Percentiles rank a stretch among this genome's conserved stretches.
These are phyloP conservation scores for Rhododendron molle DNA, from an alignment of 148 eudicot species.

Conservation along the genomic window DNA sequence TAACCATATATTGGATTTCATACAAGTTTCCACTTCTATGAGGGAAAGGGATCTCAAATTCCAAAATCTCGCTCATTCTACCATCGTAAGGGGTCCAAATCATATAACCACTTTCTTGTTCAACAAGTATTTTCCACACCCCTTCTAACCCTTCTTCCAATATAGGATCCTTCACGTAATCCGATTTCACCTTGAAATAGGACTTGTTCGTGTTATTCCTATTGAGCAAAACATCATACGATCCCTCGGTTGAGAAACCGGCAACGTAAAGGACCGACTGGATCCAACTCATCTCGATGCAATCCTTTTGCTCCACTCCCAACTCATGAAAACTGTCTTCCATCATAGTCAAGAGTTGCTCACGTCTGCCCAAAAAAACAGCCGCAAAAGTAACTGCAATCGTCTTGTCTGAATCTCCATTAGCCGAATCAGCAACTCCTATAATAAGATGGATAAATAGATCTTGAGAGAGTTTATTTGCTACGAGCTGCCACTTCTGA, in stretches of 20 bases:
- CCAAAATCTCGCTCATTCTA: slow-evolving; percentile 24
- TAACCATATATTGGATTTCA: slow-evolving; percentile 26
- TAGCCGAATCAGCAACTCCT: no score
- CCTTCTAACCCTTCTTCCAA: slow-evolving; percentile 24
- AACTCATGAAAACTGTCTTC: slow-evolving; percentile 30
- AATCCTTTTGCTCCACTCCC: slow-evolving; percentile 23
- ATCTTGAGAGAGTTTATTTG: not conserved
- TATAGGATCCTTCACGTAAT: slow-evolving; percentile 34
- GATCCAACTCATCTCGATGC: slow-evolving; percentile 37
- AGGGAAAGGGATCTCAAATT: slow-evolving; percentile 32
- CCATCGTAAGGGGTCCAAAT: slow-evolving; percentile 36
- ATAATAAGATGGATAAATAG: no score
- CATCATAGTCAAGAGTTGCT: slow-evolving; percentile 20
- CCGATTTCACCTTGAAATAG: not conserved
- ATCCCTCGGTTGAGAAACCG: slow-evolving; percentile 18
- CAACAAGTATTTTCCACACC: slow-evolving; percentile 31
- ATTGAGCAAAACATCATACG: slow-evolving; percentile 14
- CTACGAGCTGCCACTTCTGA: slow-evolving; percentile 2
- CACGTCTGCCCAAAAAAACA: slow-evolving; percentile 29
- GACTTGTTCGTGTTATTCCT: slow-evolving; percentile 24
- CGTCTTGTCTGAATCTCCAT: not conserved
- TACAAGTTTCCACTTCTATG: slow-evolving; percentile 38
- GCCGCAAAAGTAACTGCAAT: slow-evolving; percentile 14
- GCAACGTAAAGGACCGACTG: slow-evolving; percentile 26
- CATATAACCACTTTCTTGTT: slow-evolving; percentile 20